These are phyloP conservation scores for Sporothrix pallida DNA, from an alignment of 2,329 filamentous ascomycete species.

Conservation along the genomic window DNA sequence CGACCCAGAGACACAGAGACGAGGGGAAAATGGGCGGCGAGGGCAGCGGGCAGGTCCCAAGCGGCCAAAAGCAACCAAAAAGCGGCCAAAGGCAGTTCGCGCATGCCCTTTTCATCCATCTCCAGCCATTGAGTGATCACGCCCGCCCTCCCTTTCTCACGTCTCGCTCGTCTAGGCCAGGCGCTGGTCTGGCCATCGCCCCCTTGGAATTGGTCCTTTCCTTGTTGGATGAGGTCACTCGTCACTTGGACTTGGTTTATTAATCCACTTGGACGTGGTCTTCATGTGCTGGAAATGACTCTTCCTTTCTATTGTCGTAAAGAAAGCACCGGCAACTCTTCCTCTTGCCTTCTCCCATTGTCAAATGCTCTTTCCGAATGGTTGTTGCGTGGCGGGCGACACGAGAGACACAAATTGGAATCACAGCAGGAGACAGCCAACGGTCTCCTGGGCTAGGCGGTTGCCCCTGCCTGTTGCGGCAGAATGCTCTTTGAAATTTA, in stretches of 20 bases:
- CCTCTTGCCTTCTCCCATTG: neutral
- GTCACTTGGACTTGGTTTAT: neutral
- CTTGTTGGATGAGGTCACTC: conserved; percentile 14
- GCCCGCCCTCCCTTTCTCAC: neutral
- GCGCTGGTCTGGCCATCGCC: neutral
- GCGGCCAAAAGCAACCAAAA: conserved; percentile 2
- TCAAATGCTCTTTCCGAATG: neutral
- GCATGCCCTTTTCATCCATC: neutral
- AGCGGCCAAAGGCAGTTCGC: neutral
- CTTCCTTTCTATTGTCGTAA: neutral
- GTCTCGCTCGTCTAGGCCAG: neutral
- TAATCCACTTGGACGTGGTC: neutral
- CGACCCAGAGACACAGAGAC: conserved; percentile 12
- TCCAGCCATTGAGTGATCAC: neutral
- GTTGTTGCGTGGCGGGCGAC: neutral
- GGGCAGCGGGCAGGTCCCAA: neutral
- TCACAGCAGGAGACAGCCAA: neutral
- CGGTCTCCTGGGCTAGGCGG: neutral
- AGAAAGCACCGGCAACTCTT: neutral
- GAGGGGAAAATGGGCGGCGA: conserved; percentile 8
- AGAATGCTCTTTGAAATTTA: neutral
- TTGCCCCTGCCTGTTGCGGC: neutral
- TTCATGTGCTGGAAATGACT: neutral
- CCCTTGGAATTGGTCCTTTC: neutral
- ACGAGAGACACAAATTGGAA: neutral